A percentile compares a stretch with the other conserved stretches of the same genome.
Conservation (phyloP, 768 basidiomycete genomes). For the Erythrobasidium yunnanense region DNA sequence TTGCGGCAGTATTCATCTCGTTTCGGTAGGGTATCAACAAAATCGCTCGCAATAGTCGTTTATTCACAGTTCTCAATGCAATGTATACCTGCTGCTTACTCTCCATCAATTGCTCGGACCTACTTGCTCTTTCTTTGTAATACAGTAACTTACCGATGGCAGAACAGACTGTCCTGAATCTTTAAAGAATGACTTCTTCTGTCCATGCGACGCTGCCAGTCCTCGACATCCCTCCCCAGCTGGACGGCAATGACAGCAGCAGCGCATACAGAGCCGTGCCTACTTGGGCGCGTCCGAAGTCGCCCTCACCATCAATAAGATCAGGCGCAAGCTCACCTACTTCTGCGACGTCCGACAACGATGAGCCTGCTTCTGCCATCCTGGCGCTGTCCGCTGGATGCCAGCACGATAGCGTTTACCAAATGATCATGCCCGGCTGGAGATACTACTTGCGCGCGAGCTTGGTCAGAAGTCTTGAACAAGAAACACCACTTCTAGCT, state of each 20-base stretch:
- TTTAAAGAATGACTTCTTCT: no score
- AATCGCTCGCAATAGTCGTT: no score
- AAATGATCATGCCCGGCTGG: conserved; percentile 26
- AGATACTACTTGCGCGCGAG: conserved; percentile 23
- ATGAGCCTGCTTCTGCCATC: background rate
- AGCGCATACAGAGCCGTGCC: conserved; percentile 3
- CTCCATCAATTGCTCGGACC: no score
- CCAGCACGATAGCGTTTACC: conserved; percentile 20
- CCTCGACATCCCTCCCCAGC: conserved; percentile 4
- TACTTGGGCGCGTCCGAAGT: conserved; percentile 20
- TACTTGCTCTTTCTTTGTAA: no score
- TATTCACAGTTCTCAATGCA: no score
- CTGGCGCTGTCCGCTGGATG: conserved; percentile 22
- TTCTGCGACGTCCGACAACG: background rate
- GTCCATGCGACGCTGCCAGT: background rate
- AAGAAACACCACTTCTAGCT: conserved; percentile 29
- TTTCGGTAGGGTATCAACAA: no score
- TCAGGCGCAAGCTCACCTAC: background rate
- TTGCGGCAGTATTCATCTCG: no score
- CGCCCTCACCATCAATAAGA: background rate
- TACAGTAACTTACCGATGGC: no score
- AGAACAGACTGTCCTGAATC: no score
- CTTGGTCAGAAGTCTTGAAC: conserved; percentile 26
- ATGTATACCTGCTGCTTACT: no score
- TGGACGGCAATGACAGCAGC: no score